Base-by-base conservation (phyloP, 2,329 filamentous ascomycete species). In the Sporothrix mexicana region DNA sequence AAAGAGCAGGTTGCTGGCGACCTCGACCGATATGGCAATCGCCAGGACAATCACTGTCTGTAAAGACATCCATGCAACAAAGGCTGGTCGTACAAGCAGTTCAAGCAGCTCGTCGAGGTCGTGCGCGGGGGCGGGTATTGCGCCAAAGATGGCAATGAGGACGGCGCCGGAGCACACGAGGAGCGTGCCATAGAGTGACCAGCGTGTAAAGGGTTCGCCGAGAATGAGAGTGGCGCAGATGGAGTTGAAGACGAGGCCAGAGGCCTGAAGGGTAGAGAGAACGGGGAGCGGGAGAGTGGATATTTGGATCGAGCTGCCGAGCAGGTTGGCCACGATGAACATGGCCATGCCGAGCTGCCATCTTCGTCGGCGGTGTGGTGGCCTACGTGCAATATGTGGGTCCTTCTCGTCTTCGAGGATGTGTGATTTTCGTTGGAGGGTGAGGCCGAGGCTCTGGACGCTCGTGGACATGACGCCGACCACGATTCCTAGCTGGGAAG, bases 291-390 rank as follows among this genome's bases (percentile, higher is more conserved):
- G 96, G 61, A 99, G 86, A 0, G 95, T 98, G 43, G 96, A 98
- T 80, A 99, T 98, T 83, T 99, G 96, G 73, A 99, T 96, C 51
- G 94, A 95, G 83, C 95, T 98, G 74, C 96, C 96, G 72, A 98
- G 87, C 72, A 99, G 87, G 81, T 99, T 99, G 75, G 96, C 93
- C 77, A 97, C 86, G 76, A 99, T 90, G 83, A 99, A 99, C 90
- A 99, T 96, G 80, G 91, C 90, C 95, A 99, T 98, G 73, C 96
- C 96, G 75, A 97, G 85, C 88, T 98, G 96, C 96, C 96, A 99
- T 87, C 94, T 88, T 78, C 95, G 89, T 79, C 96, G 89, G 79
- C 92, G 92, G 83, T 98, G 97, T 4, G 96, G 94, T 61, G 96
- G 95, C 74, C 95, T 88, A 77, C 93, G 91, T 74, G 91, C 85